phyloP scores from a whole-genome alignment of 2,329 filamentous ascomycete species.

The Ophiostoma himal-ulmi region DNA sequence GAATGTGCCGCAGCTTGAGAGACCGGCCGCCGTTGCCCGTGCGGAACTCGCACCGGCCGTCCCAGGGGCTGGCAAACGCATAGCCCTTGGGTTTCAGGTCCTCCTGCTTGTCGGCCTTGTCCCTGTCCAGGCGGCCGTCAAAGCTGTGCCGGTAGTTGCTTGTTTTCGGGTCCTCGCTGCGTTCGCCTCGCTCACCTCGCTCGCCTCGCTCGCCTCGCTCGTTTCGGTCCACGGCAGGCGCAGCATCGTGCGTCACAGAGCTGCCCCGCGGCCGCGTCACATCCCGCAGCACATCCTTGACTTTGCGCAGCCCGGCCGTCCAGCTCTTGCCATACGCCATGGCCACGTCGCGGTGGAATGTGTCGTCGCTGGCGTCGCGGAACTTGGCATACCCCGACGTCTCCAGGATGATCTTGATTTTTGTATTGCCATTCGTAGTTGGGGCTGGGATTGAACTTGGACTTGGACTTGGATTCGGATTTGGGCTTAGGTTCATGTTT shows the following conservation, averaged over 20 bases:
- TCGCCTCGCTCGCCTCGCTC: too few species aligned
- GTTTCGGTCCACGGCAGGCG: conserved; percentile 23
- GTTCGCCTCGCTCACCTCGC: neutral
- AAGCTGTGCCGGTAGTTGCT: conserved; percentile 34
- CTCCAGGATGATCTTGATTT: conserved; percentile 46
- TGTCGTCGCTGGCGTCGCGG: conserved; percentile 31
- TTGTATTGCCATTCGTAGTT: neutral
- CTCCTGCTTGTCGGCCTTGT: conserved; percentile 28
- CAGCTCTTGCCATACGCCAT: conserved; percentile 53
- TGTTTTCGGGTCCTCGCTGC: neutral
- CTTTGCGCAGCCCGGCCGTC: conserved; percentile 44
- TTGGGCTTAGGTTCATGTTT: too few species aligned
- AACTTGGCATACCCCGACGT: conserved; percentile 55
- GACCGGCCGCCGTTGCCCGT: conserved; percentile 71
- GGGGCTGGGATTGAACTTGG: conserved; percentile 10
- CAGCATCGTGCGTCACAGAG: conserved; percentile 26
- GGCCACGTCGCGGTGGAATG: conserved; percentile 49
- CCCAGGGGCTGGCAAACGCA: conserved; percentile 79
- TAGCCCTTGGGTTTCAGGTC: conserved; percentile 57
- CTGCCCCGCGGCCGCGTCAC: conserved; percentile 11
- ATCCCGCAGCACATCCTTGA: conserved; percentile 41
- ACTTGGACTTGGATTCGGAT: conserved; percentile 17
- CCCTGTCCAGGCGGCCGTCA: neutral
- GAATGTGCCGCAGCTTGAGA: conserved; percentile 67
- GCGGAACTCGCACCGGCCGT: conserved; percentile 76